Base-by-base conservation (phyloP, 2,329 filamentous ascomycete genomes). In the Venturia effusa region DNA sequence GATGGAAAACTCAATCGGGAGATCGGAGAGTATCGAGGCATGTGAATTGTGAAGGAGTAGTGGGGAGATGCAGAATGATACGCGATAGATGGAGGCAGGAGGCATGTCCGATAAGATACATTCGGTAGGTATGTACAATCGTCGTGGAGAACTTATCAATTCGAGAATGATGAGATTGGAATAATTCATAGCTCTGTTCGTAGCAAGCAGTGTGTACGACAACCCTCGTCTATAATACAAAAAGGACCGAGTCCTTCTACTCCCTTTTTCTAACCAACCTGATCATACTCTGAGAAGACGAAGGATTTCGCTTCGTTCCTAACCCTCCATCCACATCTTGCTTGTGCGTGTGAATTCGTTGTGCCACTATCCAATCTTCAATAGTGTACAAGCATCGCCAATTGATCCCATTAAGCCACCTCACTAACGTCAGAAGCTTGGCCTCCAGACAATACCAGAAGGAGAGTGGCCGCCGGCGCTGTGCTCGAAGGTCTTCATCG, bases 401-500 rank as follows among this genome's bases (percentile, higher is more conserved):
- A 13, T 32, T 4, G 4, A 13, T 8, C 7, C 22, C 30, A 19
- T 34, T 34, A 15, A 34, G 15, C 51, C 51, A 57, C 30, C 27
- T 57, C 30, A 34, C 30, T 32, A 57, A 57, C 51, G 51, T 57
- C 30, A 57, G 30, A 57, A 57, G 27, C 51, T 57, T 8, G 51
- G 34, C 30, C 51, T 57, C 30, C 51, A 57, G 30, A 2, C 24
- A 32, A 34, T 8, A 2, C 51, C 51, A 57, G 51, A 57, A 22
- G 51, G 27, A 32, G 30, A 37, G n/a, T 57, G 3, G 3, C 59
- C 19, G 19, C 34, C 37, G 10, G 4, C 3, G 27, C 8, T 57
- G 17, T 57, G 51, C 22, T 57, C 51, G 17, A 60, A 60, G 10
- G 62, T 27, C 32, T 37, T 59, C 62, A 64, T 59, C 4, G 40